Conservation (phyloP, 129 eudicot species). For the carrot (Daucus carota) region DH1_v3.0 NC_030388.2:10357001-10357500, state of each 20-base stretch:
- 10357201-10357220: slow-evolving; percentile 89
- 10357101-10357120: neutral
- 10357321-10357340: neutral
- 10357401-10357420: neutral
- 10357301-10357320: neutral
- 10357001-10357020: slow-evolving; percentile 88
- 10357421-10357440: neutral
- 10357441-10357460: neutral
- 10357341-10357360: neutral
- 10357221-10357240: neutral
- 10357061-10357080: slow-evolving; percentile 5
- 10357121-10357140: slow-evolving; percentile 3
- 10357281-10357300: neutral
- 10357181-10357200: slow-evolving; percentile 87
- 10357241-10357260: neutral
- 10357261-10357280: neutral
- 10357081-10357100: neutral
- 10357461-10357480: neutral
- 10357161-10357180: slow-evolving; percentile 78
- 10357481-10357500: neutral
- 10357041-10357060: slow-evolving; percentile 50
- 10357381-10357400: neutral
- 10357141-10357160: slow-evolving; percentile 89
- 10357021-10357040: slow-evolving; percentile 85
- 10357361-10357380: neutral